These are phyloP conservation scores for Pistacia integerrima DNA, from an alignment of 345 rosid species.

Conservation along the genomic window DNA sequence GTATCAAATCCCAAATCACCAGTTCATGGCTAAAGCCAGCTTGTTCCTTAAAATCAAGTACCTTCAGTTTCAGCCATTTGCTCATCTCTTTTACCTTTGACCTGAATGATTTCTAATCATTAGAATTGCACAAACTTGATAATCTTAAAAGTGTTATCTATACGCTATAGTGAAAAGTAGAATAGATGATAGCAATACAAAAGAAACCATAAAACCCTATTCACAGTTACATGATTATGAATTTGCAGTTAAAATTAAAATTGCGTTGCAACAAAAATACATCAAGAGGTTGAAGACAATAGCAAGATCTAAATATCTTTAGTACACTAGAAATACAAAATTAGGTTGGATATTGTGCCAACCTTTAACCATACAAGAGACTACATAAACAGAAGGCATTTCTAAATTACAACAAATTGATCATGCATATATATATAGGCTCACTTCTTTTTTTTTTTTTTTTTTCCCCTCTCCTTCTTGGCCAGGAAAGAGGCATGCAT, in stretches of 20 bases:
- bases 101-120: slow-evolving; percentile 25
- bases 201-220: background rate
- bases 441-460: background rate
- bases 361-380: background rate
- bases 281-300: background rate
- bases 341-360: background rate
- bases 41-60: slow-evolving; percentile 5
- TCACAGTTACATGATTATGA: background rate
- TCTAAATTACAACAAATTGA: slow-evolving; percentile 2
- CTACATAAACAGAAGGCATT: background rate
- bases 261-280: background rate
- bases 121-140: background rate
- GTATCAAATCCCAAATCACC: slow-evolving; percentile 1
- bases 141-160: background rate
- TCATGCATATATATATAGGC: background rate
- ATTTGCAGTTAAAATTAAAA: background rate
- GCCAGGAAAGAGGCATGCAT: background rate
- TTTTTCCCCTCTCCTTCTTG: background rate
- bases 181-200: background rate
- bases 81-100: slow-evolving; percentile 22
- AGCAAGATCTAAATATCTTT: background rate
- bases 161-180: background rate
- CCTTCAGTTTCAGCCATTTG: slow-evolving; percentile 36
- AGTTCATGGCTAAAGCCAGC: background rate
- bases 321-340: background rate